These are phyloP conservation scores for Pyrus hybrid DNA, from an alignment of 331 rosid genomes.

Conservation along the genomic window DNA sequence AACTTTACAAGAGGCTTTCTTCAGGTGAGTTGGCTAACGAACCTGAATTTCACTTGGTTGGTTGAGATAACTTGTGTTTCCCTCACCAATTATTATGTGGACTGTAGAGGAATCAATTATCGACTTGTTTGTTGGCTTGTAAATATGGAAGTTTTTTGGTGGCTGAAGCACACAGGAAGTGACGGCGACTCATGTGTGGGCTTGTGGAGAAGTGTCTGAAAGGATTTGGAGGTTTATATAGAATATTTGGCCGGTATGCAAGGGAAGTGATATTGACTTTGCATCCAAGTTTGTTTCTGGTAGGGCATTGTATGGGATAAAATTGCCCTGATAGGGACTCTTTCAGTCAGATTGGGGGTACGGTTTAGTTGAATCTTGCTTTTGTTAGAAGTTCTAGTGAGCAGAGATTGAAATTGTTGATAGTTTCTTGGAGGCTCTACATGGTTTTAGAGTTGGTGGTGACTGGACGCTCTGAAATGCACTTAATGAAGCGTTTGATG, in stretches of 20 bases:
- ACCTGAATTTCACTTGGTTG: background rate
- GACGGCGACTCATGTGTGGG: background rate
- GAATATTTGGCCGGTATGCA: background rate
- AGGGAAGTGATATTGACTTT: background rate
- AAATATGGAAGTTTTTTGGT: background rate
- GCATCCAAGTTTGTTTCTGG: background rate
- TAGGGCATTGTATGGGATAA: background rate
- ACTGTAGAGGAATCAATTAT: background rate
- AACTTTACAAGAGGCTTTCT: background rate
- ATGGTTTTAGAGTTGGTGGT: background rate
- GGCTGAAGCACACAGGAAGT: background rate
- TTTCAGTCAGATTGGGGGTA: background rate
- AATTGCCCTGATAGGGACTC: background rate
- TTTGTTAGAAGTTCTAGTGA: background rate
- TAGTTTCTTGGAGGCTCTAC: background rate
- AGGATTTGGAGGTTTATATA: background rate
- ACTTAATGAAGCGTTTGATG: background rate
- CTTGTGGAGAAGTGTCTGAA: background rate
- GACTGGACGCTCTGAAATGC: background rate
- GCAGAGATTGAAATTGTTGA: background rate
- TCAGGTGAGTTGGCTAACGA: background rate
- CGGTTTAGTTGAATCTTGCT: background rate
- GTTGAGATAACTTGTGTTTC: background rate
- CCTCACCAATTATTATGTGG: background rate
- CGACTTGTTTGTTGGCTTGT: background rate